Percentiles rank a stretch among this genome's conserved stretches.
phyloP scores from a whole-genome alignment of 345 rosid genomes.

The Alliaria petiolata region DNA sequence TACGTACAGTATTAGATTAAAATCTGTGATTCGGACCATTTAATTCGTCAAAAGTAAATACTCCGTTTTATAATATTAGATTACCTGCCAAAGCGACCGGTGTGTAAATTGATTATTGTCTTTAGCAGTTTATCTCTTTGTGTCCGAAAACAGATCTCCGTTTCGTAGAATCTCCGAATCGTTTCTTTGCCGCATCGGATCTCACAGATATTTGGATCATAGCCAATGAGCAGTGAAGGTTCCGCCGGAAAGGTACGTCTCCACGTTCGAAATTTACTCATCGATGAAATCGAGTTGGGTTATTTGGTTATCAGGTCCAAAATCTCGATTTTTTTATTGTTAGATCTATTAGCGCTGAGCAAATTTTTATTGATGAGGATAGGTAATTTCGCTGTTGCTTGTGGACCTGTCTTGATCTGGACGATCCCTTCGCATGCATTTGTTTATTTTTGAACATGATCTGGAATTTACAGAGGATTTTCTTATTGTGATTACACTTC shows the following conservation, averaged over 20 bases:
- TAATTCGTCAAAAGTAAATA: no score
- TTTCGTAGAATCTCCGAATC: background rate
- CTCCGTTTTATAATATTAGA: no score
- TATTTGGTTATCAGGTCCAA: no score
- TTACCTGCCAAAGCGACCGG: no score
- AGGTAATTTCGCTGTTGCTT: background rate
- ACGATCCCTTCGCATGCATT: constrained; percentile 23
- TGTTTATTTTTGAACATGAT: background rate
- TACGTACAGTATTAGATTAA: no score
- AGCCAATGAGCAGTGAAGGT: constrained; percentile 7
- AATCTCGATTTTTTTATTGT: no score
- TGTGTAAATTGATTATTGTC: no score
- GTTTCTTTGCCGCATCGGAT: constrained; percentile 7
- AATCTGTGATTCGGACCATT: no score
- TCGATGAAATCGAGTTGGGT: background rate
- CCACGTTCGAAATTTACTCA: background rate
- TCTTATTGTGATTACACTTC: background rate
- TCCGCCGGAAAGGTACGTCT: constrained; percentile 29
- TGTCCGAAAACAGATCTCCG: background rate
- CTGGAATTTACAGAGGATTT: background rate
- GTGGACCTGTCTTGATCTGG: background rate
- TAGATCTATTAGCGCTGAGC: background rate
- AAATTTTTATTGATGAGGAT: background rate
- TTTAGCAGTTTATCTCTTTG: no score
- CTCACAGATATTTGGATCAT: background rate